Percentiles rank a stretch among this genome's conserved stretches.
These are phyloP conservation scores for Ehretia macrophylla DNA, from an alignment of 257 asterid genomes.

Conservation along the genomic window DNA sequence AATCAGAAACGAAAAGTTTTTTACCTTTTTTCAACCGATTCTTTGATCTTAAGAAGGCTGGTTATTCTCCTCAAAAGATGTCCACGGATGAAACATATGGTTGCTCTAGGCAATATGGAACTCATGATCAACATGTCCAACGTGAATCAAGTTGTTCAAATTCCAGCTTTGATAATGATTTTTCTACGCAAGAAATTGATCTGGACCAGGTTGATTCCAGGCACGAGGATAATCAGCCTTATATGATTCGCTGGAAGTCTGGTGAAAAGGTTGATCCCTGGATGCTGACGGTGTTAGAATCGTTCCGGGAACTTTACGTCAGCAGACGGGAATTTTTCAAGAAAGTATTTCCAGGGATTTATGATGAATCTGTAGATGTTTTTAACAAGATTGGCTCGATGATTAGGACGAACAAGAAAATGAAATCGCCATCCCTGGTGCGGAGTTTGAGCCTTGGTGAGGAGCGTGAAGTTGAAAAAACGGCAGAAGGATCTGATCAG, in stretches of 20 bases:
- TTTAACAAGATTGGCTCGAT: conserved; percentile 31
- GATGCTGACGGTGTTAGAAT: conserved; percentile 35
- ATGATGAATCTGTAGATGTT: conserved; percentile 25
- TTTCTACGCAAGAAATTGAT: not conserved
- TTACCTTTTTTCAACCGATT: too few relatives aligned
- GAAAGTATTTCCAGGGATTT: conserved; percentile 28
- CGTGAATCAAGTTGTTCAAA: not conserved
- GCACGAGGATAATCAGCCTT: conserved; percentile 3
- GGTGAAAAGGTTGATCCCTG: conserved; percentile 42
- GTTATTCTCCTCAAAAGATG: too few relatives aligned
- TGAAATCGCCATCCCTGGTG: conserved; percentile 21
- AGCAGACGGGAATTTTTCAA: conserved; percentile 32
- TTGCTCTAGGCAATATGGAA: too few relatives aligned
- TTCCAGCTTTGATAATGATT: conserved; percentile 9
- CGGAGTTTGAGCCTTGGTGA: conserved; percentile 45
- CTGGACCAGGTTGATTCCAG: conserved; percentile 12
- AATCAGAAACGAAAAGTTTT: too few relatives aligned
- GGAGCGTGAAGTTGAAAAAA: not conserved
- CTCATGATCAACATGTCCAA: too few relatives aligned
- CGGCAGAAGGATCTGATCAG: not conserved
- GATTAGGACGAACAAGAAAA: conserved; percentile 24
- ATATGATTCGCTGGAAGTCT: conserved; percentile 44
- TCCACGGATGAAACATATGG: too few relatives aligned
- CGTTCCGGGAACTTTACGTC: conserved; percentile 33
- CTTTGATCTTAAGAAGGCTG: too few relatives aligned